Base-by-base conservation (phyloP, 768 basidiomycete genomes). In the Termitomyces eurrhizus region DNA sequence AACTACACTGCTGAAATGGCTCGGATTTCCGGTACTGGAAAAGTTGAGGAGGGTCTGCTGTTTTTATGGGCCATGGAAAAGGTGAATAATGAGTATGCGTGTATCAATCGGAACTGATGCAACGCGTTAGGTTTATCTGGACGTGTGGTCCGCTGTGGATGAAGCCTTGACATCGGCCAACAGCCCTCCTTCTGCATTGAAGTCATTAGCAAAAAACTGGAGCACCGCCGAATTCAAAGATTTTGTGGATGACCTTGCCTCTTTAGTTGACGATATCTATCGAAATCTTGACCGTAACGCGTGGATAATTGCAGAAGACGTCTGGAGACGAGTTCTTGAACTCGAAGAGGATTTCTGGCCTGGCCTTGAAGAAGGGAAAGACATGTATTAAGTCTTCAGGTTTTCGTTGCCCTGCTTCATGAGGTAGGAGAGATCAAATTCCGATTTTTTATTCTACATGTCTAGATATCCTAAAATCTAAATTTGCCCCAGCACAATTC, bases 31-130 rank as follows among this genome's bases (percentile, higher is more conserved):
- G 72, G 75, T 6, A 66, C 72, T 16, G 80, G 77, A 4, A 75
- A 73, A 0, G 64, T 89, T 21, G 80, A 82, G 52, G 89, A 92
- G 45, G 87, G 86, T 0, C 71, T 92, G 24, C 75, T 91, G 1
- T 86, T 92, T 62, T 72, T 92, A 14, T 91, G 89, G 89, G 86
- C 86, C 0, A 91, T 91, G 89, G 90, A 91, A 69, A 80, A 82
- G 75, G 89, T 89, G 57, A 24, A 16, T 7, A 14, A 16, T 9
- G 3, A 12, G 24, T 58, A n/a, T 62, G 7, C 21, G 21, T 13
- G 13, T 4, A 24, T 26, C 12, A 29, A 35, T 21, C 13, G 12
- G 45, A 59, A 45, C 24, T 58, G 36, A 56, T 6, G 21, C 44
- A 45, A 18, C n/a, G n/a, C 26, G 26, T 12, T 51, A 91, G 90